Percentiles rank a stretch among this genome's conserved stretches.
Conservation (phyloP, 257 asterid species). For the Nyctanthes arbortristis region DNA sequence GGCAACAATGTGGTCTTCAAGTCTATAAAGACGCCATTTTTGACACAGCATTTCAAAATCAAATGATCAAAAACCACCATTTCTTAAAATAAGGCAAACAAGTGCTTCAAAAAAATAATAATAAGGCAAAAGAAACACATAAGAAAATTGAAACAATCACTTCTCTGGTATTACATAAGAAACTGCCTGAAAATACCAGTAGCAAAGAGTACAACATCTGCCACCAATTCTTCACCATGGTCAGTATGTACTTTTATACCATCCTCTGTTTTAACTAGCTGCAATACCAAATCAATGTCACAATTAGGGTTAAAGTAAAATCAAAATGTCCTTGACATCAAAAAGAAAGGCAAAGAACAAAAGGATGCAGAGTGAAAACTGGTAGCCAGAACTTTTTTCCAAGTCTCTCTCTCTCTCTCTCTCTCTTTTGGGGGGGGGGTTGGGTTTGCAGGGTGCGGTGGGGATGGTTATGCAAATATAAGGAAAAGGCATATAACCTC, state of each 20-base stretch:
- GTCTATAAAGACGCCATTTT: not conserved
- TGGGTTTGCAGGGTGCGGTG: too few species aligned
- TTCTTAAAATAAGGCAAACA: not conserved
- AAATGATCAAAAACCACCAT: not conserved
- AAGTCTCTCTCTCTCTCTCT: not conserved
- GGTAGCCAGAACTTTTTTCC: not conserved
- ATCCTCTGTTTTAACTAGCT: conserved; percentile 77
- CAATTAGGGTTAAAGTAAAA: conserved; percentile 6
- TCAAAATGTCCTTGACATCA: not conserved
- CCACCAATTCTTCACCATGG: conserved; percentile 81
- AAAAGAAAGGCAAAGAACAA: not conserved
- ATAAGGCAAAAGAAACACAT: too few species aligned
- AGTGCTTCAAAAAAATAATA: too few species aligned
- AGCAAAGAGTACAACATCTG: conserved; percentile 97
- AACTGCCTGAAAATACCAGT: conserved; percentile 62
- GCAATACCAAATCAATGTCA: conserved; percentile 31
- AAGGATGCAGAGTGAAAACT: conserved; percentile 11
- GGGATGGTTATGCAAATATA: not conserved
- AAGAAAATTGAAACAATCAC: not conserved
- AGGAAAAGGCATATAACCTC: conserved; percentile 48
- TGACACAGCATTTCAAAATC: not conserved
- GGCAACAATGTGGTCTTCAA: not conserved
- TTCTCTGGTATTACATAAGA: not conserved
- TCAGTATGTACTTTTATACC: conserved; percentile 81
- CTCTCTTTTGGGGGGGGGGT: not conserved